These are phyloP conservation scores for Colletotrichum sp. DNA, from an alignment of 2,329 filamentous ascomycete genomes.

Conservation along the genomic window DNA sequence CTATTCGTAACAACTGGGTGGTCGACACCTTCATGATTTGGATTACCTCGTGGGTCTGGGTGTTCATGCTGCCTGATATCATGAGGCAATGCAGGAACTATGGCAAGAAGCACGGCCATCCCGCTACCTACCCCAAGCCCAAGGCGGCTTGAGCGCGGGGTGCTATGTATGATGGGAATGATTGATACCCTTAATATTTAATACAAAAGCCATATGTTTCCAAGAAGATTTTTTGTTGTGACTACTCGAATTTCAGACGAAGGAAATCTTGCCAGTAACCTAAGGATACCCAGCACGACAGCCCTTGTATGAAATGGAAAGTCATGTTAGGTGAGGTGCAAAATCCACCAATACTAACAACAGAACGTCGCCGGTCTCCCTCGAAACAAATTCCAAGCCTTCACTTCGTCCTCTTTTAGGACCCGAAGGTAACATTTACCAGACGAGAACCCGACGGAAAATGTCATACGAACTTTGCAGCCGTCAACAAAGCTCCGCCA, in stretches of 20 bases:
- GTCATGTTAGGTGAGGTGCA: background rate
- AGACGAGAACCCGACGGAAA: background rate
- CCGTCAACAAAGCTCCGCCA: background rate
- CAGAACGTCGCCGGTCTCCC: background rate
- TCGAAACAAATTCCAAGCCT: background rate
- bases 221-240: background rate
- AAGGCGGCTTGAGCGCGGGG: background rate
- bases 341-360: background rate
- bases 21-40: constrained; percentile 60
- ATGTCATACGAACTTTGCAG: background rate
- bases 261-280: background rate
- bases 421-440: background rate
- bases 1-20: constrained; percentile 63
- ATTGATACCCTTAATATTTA: background rate
- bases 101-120: constrained; percentile 63
- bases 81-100: constrained; percentile 63
- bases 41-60: constrained; percentile 59
- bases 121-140: constrained; percentile 48
- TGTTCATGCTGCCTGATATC: constrained; percentile 62
- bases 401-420: background rate
- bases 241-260: background rate
- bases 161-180: background rate
- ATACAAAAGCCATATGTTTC: background rate
- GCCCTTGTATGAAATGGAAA: background rate
- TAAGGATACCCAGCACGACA: background rate